Conservation (phyloP, 768 basidiomycete genomes). For the Mycena kentingensis region DNA sequence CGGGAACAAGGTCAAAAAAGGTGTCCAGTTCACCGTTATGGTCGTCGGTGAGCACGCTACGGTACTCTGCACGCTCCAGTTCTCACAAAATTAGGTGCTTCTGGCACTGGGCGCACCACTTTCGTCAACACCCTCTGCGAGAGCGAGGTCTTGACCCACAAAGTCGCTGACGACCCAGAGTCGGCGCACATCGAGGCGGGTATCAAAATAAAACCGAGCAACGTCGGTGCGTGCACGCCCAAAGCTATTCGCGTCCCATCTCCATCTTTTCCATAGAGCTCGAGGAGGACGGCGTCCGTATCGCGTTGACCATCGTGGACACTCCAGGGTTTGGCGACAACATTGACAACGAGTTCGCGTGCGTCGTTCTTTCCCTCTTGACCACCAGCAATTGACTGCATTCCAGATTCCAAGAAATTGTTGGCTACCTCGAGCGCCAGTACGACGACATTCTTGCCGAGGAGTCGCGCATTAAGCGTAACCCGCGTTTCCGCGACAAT, state of each 20-base stretch:
- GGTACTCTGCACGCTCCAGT: constrained; percentile 21
- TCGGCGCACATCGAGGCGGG: constrained; percentile 93
- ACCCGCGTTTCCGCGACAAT: constrained; percentile 98
- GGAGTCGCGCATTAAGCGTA: constrained; percentile 99
- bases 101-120: constrained; percentile 95
- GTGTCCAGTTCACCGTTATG: constrained; percentile 97
- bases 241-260: constrained; percentile 1
- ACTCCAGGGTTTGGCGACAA: constrained; percentile 99
- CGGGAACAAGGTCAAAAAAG: constrained; percentile 97
- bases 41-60: constrained; percentile 79
- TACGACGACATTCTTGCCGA: constrained; percentile 99
- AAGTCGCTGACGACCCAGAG: constrained; percentile 80
- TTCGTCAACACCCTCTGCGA: constrained; percentile 99
- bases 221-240: constrained; percentile 68
- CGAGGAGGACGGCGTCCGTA: constrained; percentile 97
- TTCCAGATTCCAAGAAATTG: constrained; percentile 91
- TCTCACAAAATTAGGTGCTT: constrained; percentile 67
- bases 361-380: constrained; percentile 36
- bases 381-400: constrained; percentile 4
- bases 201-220: constrained; percentile 92
- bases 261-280: constrained; percentile 60
- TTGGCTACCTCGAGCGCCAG: constrained; percentile 95
- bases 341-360: constrained; percentile 99
- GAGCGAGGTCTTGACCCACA: constrained; percentile 87
- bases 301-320: constrained; percentile 96